Evolutionary conservation across 106 monocot species (phyloP).

Genomic region (Amphibolis antarctica): DNA sequence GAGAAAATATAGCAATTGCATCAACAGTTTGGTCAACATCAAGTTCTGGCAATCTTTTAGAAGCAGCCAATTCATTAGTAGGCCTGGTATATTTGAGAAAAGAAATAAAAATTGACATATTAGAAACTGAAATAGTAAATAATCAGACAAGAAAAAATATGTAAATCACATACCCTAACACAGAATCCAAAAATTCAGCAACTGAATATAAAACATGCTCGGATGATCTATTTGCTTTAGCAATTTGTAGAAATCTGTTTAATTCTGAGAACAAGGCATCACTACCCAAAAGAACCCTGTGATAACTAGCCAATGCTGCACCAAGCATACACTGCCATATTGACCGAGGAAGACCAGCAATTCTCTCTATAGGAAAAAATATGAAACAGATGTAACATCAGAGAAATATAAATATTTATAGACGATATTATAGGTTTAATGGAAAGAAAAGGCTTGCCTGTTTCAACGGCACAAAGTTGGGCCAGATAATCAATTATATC

Average conservation of each 20-base stretch:
- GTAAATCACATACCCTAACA: constrained; percentile 33
- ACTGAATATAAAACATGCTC: constrained; percentile 53
- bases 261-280: constrained; percentile 24
- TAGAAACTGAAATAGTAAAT: neutral
- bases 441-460: constrained; percentile 24
- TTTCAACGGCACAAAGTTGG: constrained; percentile 33
- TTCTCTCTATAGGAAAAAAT: constrained; percentile 25
- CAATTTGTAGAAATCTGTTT: constrained; percentile 36
- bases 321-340: constrained; percentile 76
- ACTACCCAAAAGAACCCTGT: constrained; percentile 27
- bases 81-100: constrained; percentile 8
- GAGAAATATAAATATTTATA: neutral
- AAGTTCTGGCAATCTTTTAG: constrained; percentile 14
- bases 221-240: constrained; percentile 50
- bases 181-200: constrained; percentile 58
- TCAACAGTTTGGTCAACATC: constrained; percentile 16
- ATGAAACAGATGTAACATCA: neutral
- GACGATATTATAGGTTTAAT: neutral
- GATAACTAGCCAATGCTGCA: constrained; percentile 42
- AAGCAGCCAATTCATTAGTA: constrained; percentile 5
- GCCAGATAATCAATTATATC: constrained; percentile 32
- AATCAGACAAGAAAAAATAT: neutral
- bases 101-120: neutral
- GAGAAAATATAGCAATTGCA: constrained; percentile 31
- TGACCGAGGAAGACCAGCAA: constrained; percentile 41